Evolutionary conservation across 345 rosid genomes (phyloP), one percentile per base, ranked within the genome.

Genomic region (Eucalyptus erythrocorys): DNA sequence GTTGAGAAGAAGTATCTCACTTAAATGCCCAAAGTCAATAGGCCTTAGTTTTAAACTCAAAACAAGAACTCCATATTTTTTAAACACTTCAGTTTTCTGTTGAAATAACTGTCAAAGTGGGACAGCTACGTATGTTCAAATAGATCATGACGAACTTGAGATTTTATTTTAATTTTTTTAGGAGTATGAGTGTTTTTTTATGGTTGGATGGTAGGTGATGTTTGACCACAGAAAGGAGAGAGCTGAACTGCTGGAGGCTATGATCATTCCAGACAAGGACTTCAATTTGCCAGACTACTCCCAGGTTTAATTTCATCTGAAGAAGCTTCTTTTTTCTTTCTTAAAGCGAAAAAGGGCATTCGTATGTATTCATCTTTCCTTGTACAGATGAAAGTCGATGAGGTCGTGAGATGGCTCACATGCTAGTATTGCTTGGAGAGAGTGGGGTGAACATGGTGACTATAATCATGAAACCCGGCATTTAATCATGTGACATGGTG

Each of bases 191-290:
- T 86, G 17, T 86, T 13, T 34, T 40, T 50, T 71, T 34, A 48
- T 76, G 13, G 10, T 48, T 8, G 32, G 22, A 47, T 68, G 40
- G 43, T 71, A 93, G 94, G 89, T 17, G 12, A 88, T 88, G 48
- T 89, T 26, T 79, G 57, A 61, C 30, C 48, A 91, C 85, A 90
- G 90, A 88, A 68, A 88, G 84, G 93, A 93, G 92, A 91, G 61
- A 91, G 37, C 3, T 6, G 91, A 93, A 85, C 92, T 93, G 84
- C 61, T 92, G 32, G 89, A 92, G 87, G 95, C 93, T 22, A 13
- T 90, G 81, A 51, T 89, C 48, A 57, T 90, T 45, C 88, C 84
- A n/a, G 93, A 90, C 40, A 34, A 92, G n/a, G 87, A 89, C 81
- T 32, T 87, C 43, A 57, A 47, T 42, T 86, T 42, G 86, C 91